phyloP scores from a whole-genome alignment of 768 basidiomycete species.

The Suillus plorans region DNA sequence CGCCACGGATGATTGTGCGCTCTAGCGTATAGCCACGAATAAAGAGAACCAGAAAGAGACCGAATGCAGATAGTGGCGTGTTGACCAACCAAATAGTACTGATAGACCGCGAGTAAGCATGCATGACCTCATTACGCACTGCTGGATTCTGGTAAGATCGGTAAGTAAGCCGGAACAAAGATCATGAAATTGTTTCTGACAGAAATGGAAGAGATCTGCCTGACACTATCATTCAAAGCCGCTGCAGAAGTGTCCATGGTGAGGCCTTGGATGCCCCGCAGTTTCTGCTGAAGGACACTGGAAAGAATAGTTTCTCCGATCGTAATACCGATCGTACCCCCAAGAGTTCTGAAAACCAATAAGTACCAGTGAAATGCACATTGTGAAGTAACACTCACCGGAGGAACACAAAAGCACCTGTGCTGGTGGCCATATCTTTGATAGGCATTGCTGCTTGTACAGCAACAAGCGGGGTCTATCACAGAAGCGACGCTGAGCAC shows the following conservation, averaged over 20 bases:
- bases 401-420: slow-evolving; percentile 36
- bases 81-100: slow-evolving; percentile 41
- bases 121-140: slow-evolving; percentile 31
- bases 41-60: slow-evolving; percentile 33
- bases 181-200: slow-evolving; percentile 11
- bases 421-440: slow-evolving; percentile 43
- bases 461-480: slow-evolving; percentile 32
- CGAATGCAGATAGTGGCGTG: slow-evolving; percentile 30
- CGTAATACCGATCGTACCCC: slow-evolving; percentile 74
- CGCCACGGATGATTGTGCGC: slow-evolving; percentile 20
- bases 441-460: slow-evolving; percentile 48
- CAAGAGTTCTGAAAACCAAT: slow-evolving; percentile 50
- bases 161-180: not conserved
- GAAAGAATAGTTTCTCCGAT: slow-evolving; percentile 72
- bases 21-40: slow-evolving; percentile 37
- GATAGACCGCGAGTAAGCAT: slow-evolving; percentile 38
- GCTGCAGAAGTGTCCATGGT: slow-evolving; percentile 42
- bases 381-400: slow-evolving; percentile 17
- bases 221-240: slow-evolving; percentile 47
- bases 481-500: not conserved
- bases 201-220: slow-evolving; percentile 36
- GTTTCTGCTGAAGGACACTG: slow-evolving; percentile 38
- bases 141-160: slow-evolving; percentile 25
- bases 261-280: slow-evolving; percentile 18
- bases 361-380: not conserved